Evolutionary conservation across 768 basidiomycete genomes (phyloP), one percentile per base, ranked within the genome.

Genomic region (Boletus pseudopeckii): DNA sequence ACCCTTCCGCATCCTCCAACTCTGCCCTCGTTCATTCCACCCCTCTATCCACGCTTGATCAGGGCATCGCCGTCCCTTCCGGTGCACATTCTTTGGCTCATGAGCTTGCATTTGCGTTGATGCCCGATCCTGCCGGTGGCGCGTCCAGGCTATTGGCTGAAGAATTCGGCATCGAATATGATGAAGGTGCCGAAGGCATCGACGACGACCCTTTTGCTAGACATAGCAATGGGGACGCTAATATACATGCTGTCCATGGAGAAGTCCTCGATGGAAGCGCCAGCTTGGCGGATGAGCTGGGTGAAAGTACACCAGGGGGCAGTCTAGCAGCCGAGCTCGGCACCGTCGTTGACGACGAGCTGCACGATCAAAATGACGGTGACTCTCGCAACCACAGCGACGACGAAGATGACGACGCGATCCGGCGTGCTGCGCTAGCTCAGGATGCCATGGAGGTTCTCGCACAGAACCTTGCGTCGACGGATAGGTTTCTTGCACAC

Each of bases 101-200:
- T 70, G 91, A 93, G 64, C 81, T 93, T 34, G 91, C 92, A 7
- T 83, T 86, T 33, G 91, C 91, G 10, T 78, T 93, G 50, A 88
- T 92, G 84, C 91, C 90, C 22, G 91, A 93, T 71, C 90, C 92
- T 0, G 86, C 80, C 47, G 77, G 81, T 26, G 83, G 87, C 50
- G 41, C 70, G 24, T 91, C 89, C 22, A 86, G 83, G 67, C 70
- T 91, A 32, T 76, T 93, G 6, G 88, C 88, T 13, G 91, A 92
- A 71, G 92, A 93, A 69, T 90, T 93, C 58, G 91, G 91, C 10
- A 86, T 93, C 56, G 91, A 92, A 64, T 92, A 88, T 59, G 91
- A 92, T 56, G 89, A 91, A 66, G 90, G 88, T 42, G 88, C 87
- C 28, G 88, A 91, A 71, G 88, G 87, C 37, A 88, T 87, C 52